A percentile compares a stretch with the other conserved stretches of the same genome.
Evolutionary conservation across 768 basidiomycete genomes (phyloP).

Genomic region (Trametes gibbosa): DNA sequence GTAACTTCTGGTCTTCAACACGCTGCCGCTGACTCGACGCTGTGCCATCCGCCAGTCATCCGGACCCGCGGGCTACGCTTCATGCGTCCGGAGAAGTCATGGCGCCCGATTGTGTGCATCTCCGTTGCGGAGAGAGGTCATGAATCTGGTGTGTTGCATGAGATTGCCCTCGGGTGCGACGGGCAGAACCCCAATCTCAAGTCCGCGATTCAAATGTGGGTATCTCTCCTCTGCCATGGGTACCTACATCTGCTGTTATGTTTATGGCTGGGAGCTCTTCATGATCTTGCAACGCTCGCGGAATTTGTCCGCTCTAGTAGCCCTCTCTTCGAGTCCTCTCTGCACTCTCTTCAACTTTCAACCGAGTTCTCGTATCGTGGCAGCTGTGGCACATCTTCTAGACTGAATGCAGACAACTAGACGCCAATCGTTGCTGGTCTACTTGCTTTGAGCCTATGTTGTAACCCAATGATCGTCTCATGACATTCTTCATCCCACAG

Average conservation of each 20-base stretch:
- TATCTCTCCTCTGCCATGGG: conserved; percentile 4
- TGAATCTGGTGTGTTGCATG: conserved; percentile 36
- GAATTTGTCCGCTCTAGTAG: too few species aligned
- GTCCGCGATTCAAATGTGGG: conserved; percentile 52
- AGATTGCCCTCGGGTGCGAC: conserved; percentile 60
- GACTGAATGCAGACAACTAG: too few species aligned
- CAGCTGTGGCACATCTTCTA: too few species aligned
- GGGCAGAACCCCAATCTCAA: conserved; percentile 71
- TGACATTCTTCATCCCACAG: conserved; percentile 30
- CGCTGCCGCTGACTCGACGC: neutral
- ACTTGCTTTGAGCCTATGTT: neutral
- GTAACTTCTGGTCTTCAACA: neutral
- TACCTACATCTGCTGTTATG: neutral
- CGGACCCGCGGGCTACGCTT: conserved; percentile 37
- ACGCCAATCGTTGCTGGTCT: neutral
- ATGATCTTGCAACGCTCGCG: too few species aligned
- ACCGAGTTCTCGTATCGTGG: too few species aligned
- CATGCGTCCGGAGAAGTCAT: conserved; percentile 59
- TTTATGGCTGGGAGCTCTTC: neutral
- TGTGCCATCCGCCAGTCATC: conserved; percentile 32
- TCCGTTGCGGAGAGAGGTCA: conserved; percentile 45
- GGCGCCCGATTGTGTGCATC: conserved; percentile 64
- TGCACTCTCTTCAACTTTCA: too few species aligned
- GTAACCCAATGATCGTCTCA: neutral
- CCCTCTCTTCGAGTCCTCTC: too few species aligned